Evolutionary conservation across 176 grass and related monocot species (phyloP), one percentile per base, ranked within the genome.

Genomic region (Zea luxurians): DNA sequence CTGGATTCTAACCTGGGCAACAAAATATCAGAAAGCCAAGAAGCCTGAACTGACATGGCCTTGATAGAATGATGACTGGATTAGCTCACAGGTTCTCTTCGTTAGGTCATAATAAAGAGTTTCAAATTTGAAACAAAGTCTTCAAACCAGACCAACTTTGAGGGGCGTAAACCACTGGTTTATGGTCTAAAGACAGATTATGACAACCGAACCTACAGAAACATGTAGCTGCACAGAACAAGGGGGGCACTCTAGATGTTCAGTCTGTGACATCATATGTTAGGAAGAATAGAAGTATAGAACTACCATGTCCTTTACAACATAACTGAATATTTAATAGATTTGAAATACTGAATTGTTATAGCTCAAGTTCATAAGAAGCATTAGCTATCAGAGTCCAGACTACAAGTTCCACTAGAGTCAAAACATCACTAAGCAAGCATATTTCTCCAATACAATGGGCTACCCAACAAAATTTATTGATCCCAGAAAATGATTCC

Each of bases 381-480:
- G 27, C 27, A 27, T 27, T 27, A 27, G 27, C 27, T 27, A 27
- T 27, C 27, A 27, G 27, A 27, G 27, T 27, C 27, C 27, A 27
- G 27, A 27, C 27, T 27, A 27, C 27, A 27, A 27, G 27, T 27
- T 27, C 27, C 27, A 27, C 27, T 27, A 27, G 27, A 40, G n/a
- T 55, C 13, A 48, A 20, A 13, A 48, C 9, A 5, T 48, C 15
- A 43, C 44, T 66, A 65, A 83, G 57, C 67, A 49, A 76, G 48
- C 55, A 80, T 59, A 43, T 41, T 80, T 48, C 12, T 57, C 47
- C 45, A 81, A 81, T 34, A 64, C 42, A 76, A 64, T 37, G 47
- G 45, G 64, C 27, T 64, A 48, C 54, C 48, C 70, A 54, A 64
- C 21, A 15, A 83, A 80, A 48, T 80, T 43, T 57, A 77, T 46